Conservation (phyloP, 208 protist species). For the Endotrypanum monterogeii region DNA sequence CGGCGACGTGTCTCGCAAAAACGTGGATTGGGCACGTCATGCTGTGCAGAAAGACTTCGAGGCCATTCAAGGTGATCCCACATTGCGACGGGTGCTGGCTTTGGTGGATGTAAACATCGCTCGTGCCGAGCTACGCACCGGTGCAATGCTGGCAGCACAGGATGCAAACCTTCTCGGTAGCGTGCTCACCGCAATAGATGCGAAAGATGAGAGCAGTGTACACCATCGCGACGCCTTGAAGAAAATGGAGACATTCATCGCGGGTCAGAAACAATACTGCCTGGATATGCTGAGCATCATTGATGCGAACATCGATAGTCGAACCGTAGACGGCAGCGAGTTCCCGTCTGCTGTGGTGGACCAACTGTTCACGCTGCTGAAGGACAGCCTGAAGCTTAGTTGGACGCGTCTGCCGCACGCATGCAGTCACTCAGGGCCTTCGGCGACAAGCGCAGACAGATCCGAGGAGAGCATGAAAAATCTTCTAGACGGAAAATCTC, state of each 20-base stretch:
- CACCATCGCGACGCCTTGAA: conserved; percentile 23
- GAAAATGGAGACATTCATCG: conserved; percentile 36
- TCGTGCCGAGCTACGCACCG: conserved; percentile 55
- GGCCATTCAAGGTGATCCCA: conserved; percentile 50
- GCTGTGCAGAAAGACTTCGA: conserved; percentile 70
- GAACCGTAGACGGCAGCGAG: conserved; percentile 28
- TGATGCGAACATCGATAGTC: conserved; percentile 56
- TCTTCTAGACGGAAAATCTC: conserved; percentile 19
- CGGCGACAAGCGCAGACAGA: conserved; percentile 1
- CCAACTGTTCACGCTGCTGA: conserved; percentile 44
- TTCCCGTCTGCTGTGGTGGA: conserved; percentile 50
- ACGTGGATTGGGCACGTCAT: conserved; percentile 62
- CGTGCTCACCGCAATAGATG: conserved; percentile 27
- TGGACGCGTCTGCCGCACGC: conserved; percentile 12
- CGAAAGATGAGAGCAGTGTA: conserved; percentile 7
- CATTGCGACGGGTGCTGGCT: conserved; percentile 57
- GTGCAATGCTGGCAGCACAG: conserved; percentile 26
- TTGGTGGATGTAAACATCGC: conserved; percentile 72
- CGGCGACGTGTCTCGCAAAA: conserved; percentile 65
- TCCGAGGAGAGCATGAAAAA: conserved; percentile 2
- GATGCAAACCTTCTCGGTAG: conserved; percentile 34
- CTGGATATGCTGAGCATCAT: conserved; percentile 42
- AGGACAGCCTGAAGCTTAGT: conserved; percentile 31
- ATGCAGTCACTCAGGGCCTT: neutral
- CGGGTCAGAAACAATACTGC: conserved; percentile 35